phyloP scores from a whole-genome alignment of 306 rosid genomes.

The Vicia faba region DNA sequence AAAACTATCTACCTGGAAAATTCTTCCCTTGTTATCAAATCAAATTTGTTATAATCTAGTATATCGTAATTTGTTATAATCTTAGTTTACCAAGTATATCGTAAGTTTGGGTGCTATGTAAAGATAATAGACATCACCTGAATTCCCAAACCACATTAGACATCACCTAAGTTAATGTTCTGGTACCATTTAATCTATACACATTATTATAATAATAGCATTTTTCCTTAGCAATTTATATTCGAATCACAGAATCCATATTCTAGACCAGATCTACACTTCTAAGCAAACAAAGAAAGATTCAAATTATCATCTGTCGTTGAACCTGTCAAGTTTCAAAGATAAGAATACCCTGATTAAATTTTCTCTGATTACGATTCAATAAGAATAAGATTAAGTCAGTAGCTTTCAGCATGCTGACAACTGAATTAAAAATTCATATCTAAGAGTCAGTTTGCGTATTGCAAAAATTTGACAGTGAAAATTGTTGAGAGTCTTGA shows the following conservation, averaged over 20 bases:
- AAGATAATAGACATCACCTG: constrained; percentile 13
- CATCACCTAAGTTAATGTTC: neutral
- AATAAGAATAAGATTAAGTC: constrained; percentile 5
- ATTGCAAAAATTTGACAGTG: too few species aligned
- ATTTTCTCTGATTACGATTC: neutral
- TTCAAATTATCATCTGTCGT: neutral
- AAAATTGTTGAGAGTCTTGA: neutral
- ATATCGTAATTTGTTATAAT: neutral
- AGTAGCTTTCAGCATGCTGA: constrained; percentile 18
- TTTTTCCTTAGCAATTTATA: constrained; percentile 3
- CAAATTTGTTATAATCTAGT: neutral
- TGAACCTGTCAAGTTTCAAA: constrained; percentile 11
- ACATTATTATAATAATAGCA: neutral
- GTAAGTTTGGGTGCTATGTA: constrained; percentile 2
- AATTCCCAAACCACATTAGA: neutral
- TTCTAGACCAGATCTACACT: constrained; percentile 21
- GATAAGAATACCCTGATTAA: constrained; percentile 3
- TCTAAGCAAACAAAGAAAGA: neutral
- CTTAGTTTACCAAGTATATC: neutral
- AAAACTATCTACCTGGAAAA: neutral
- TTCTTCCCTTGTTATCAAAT: neutral
- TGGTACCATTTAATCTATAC: neutral
- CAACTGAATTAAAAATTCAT: constrained; percentile 29
- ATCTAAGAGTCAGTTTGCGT: constrained; percentile 1
- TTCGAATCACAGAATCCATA: constrained; percentile 21